A percentile compares a stretch with the other conserved stretches of the same genome.
These are phyloP conservation scores for Mortierella sp. DNA, from an alignment of 371 early-diverging fungal species.

Conservation along the genomic window DNA sequence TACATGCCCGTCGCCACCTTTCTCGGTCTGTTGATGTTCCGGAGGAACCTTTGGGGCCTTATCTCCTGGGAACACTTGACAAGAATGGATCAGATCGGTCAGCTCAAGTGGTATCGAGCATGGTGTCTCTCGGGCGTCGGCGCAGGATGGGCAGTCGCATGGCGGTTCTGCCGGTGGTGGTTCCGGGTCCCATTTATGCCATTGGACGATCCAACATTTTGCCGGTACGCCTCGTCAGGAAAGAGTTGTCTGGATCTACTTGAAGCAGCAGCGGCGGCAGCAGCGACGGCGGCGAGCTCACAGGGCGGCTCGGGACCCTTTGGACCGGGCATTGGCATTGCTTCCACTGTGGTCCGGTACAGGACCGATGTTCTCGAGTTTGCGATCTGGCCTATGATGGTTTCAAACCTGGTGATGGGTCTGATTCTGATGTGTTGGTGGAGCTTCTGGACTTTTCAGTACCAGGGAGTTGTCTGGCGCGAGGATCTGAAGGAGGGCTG, in stretches of 20 bases:
- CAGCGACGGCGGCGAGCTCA: constrained; percentile 5
- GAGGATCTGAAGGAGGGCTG: constrained; percentile 73
- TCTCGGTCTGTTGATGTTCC: constrained; percentile 67
- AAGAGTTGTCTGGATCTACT: constrained; percentile 59
- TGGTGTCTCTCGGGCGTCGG: constrained; percentile 74
- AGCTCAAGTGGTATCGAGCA: constrained; percentile 62
- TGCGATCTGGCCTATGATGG: constrained; percentile 50
- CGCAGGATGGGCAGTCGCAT: constrained; percentile 71
- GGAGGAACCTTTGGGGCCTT: constrained; percentile 76
- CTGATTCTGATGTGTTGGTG: constrained; percentile 70
- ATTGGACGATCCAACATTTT: constrained; percentile 59
- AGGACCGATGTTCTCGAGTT: constrained; percentile 59
- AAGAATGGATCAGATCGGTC: constrained; percentile 61
- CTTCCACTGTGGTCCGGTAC: constrained; percentile 56
- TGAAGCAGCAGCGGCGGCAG: constrained; percentile 17
- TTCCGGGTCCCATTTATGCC: constrained; percentile 60
- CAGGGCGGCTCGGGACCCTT: not conserved
- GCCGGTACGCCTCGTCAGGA: constrained; percentile 61
- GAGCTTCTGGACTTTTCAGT: constrained; percentile 80
- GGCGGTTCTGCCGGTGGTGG: constrained; percentile 58
- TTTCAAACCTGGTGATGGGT: constrained; percentile 68
- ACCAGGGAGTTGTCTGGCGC: constrained; percentile 74
- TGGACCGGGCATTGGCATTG: not conserved
- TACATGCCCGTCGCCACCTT: constrained; percentile 61
- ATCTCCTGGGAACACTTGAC: constrained; percentile 74